A percentile compares a stretch with the other conserved stretches of the same genome.
Evolutionary conservation across 768 basidiomycete species (phyloP).

Genomic region (Pleurotus tuber-regium): DNA sequence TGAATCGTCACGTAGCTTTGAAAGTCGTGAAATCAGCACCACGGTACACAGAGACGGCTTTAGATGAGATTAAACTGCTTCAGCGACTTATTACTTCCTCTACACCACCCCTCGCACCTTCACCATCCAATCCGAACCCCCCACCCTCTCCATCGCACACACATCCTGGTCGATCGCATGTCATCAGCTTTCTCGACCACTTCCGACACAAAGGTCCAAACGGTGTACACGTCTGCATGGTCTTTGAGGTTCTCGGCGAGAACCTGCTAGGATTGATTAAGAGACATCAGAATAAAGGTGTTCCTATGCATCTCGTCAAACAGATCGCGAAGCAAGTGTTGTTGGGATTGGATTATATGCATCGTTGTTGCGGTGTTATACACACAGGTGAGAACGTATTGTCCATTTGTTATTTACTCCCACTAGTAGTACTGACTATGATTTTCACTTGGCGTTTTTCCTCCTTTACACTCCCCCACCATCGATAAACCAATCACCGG

Average conservation of each 20-base stretch:
- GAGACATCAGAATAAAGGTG: constrained; percentile 96
- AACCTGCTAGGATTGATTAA: constrained; percentile 96
- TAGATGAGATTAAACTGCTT: constrained; percentile 98
- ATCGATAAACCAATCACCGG: background rate
- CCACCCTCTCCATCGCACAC: constrained; percentile 57
- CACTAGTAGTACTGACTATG: too few species aligned
- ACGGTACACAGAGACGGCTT: constrained; percentile 95
- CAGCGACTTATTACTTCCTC: constrained; percentile 91
- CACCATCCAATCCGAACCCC: constrained; percentile 48
- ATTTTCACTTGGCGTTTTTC: too few species aligned
- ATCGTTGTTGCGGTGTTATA: constrained; percentile 94
- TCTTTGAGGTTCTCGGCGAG: constrained; percentile 97
- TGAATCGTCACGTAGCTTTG: constrained; percentile 95
- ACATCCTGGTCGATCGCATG: constrained; percentile 89
- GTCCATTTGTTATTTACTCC: too few species aligned
- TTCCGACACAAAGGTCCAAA: constrained; percentile 97
- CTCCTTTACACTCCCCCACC: background rate
- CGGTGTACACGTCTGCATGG: constrained; percentile 98
- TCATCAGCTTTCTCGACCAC: constrained; percentile 97
- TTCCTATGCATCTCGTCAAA: constrained; percentile 87
- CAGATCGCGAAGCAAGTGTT: constrained; percentile 98
- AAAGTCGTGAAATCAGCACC: constrained; percentile 99
- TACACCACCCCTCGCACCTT: constrained; percentile 48
- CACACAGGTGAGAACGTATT: constrained; percentile 90
- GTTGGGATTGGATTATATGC: constrained; percentile 96